Evolutionary conservation across 2,329 filamentous ascomycete genomes (phyloP).

Genomic region (Colletotrichum aenigma): DNA sequence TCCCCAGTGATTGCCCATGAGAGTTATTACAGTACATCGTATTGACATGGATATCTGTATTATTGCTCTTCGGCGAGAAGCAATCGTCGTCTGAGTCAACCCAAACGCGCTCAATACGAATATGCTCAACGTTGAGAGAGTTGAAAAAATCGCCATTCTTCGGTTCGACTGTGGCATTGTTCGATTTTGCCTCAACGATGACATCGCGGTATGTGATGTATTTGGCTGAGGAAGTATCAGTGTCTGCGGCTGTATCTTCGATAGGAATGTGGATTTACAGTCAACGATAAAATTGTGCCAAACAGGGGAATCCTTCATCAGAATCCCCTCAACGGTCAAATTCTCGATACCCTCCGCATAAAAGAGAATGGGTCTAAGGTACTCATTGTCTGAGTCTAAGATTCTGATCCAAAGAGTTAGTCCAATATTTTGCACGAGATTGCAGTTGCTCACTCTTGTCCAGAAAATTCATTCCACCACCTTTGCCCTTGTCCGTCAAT

Average conservation of each 20-base stretch:
- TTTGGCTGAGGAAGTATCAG: constrained; percentile 32
- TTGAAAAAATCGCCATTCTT: constrained; percentile 70
- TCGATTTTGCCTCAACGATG: constrained; percentile 58
- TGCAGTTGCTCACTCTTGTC: constrained; percentile 30
- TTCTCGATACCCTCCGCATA: constrained; percentile 66
- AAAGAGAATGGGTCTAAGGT: constrained; percentile 64
- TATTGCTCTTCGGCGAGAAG: constrained; percentile 65
- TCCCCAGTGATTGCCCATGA: constrained; percentile 62
- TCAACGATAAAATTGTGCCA: constrained; percentile 69
- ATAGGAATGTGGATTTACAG: constrained; percentile 32
- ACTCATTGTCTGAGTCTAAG: constrained; percentile 57
- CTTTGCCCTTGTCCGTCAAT: constrained; percentile 59
- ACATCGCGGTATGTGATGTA: constrained; percentile 59
- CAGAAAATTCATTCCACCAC: constrained; percentile 47
- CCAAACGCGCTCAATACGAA: constrained; percentile 53
- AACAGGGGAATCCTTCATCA: constrained; percentile 64
- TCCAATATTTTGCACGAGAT: background rate
- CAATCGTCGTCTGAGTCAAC: constrained; percentile 63
- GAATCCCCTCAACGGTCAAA: constrained; percentile 60
- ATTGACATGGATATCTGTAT: constrained; percentile 60
- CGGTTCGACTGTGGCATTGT: constrained; percentile 45
- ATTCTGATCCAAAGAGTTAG: constrained; percentile 30
- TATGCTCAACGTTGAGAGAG: constrained; percentile 58
- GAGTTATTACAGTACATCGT: constrained; percentile 66
- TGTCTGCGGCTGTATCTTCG: no score